These are phyloP conservation scores for Panaeolus papilionaceus DNA, from an alignment of 768 basidiomycete genomes.

Conservation along the genomic window DNA sequence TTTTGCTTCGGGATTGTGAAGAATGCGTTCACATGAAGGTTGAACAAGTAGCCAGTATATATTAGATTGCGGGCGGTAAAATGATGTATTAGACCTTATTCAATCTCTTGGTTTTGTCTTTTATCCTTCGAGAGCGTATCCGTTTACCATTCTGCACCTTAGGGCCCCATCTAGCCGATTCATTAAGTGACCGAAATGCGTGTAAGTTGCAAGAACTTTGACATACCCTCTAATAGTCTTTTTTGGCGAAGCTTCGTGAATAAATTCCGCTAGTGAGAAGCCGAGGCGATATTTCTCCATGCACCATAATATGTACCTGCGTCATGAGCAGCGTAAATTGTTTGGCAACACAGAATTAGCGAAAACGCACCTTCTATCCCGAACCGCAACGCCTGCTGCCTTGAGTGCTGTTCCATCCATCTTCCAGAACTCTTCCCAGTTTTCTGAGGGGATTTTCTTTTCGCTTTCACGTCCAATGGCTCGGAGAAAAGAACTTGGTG, in stretches of 20 bases:
- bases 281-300: slow-evolving; percentile 80
- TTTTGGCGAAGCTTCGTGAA: slow-evolving; percentile 69
- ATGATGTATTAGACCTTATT: slow-evolving; percentile 47
- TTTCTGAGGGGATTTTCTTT: slow-evolving; percentile 64
- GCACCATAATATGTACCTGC: slow-evolving; percentile 84
- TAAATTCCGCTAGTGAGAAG: slow-evolving; percentile 60
- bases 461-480: slow-evolving; percentile 75
- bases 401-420: slow-evolving; percentile 62
- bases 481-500: slow-evolving; percentile 70
- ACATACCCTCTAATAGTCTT: slow-evolving; percentile 84
- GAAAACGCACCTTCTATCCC: slow-evolving; percentile 69
- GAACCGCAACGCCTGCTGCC: slow-evolving; percentile 67
- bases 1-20: slow-evolving; percentile 10
- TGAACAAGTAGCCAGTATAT: slow-evolving; percentile 18
- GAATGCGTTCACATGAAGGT: not conserved
- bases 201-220: not conserved
- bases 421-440: slow-evolving; percentile 81
- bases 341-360: not conserved
- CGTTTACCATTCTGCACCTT: slow-evolving; percentile 29
- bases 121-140: slow-evolving; percentile 40
- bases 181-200: not conserved
- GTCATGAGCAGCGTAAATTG: not conserved
- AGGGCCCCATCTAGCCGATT: slow-evolving; percentile 67
- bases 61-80: slow-evolving; percentile 39
- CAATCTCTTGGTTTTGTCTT: slow-evolving; percentile 50